These are phyloP conservation scores for Exophiala lecanii-corni DNA, from an alignment of 2,329 filamentous ascomycete species.

Conservation along the genomic window DNA sequence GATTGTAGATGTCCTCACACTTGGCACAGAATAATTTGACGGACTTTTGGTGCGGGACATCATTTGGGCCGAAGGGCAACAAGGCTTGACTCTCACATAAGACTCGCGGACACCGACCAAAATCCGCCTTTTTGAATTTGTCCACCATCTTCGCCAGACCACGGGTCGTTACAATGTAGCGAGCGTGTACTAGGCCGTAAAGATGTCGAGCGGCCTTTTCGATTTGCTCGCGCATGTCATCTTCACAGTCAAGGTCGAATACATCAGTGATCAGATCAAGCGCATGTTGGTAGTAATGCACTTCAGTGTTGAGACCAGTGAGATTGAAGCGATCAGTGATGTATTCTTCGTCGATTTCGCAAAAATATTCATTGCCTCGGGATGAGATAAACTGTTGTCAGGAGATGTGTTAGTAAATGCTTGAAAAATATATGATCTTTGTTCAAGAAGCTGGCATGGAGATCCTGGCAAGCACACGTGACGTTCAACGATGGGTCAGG, in stretches of 20 bases:
- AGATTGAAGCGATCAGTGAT: constrained; percentile 97
- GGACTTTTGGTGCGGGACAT: constrained; percentile 78
- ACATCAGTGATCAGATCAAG: constrained; percentile 96
- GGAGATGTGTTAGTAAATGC: constrained; percentile 14
- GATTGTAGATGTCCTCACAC: constrained; percentile 98
- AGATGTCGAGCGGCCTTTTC: constrained; percentile 95
- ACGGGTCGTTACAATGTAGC: constrained; percentile 93
- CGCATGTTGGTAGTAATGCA: constrained; percentile 98
- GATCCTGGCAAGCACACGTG: no score
- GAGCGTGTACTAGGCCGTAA: constrained; percentile 91
- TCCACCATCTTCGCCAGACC: constrained; percentile 98
- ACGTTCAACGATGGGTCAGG: no score
- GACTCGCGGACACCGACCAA: constrained; percentile 95
- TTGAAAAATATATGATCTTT: no score
- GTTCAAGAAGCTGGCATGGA: no score
- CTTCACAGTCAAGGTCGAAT: constrained; percentile 97
- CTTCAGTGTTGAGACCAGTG: constrained; percentile 92
- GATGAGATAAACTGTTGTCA: constrained; percentile 86
- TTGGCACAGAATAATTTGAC: constrained; percentile 96
- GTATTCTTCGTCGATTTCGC: constrained; percentile 99
- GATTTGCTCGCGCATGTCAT: constrained; percentile 96
- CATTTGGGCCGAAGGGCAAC: constrained; percentile 89
- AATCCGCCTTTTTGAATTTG: constrained; percentile 97
- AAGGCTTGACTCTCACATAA: constrained; percentile 91
- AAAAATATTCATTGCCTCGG: constrained; percentile 97